Base-by-base conservation (phyloP, 73 alveolate species). In the Paramecium biaurelia region DNA sequence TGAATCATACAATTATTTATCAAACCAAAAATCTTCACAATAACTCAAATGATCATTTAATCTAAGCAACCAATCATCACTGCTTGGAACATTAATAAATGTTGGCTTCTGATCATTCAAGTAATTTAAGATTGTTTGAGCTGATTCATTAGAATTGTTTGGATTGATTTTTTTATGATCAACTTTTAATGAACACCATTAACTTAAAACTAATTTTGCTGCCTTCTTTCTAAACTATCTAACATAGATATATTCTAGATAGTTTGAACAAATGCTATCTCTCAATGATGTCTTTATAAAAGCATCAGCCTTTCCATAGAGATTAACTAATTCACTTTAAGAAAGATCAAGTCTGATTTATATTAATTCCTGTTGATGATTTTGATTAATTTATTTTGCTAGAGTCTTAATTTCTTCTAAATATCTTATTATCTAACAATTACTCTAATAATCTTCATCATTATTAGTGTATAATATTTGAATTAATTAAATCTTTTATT, bases 1-100 rank as follows among this genome's bases (percentile, higher is more conserved):
- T 24, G 90, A 43, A 79, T 79, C n/a, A 45, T 79, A 79, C 7
- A 79, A 63, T 79, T 79, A 79, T 79, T 79, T 79, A 24, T 79
- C 90, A 15, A 72, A 15, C 90, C 74, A 47, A 4, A 20, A 79
- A 43, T 79, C 56, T 47, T 79, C 90, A 79, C 90, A 43, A 23
- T 79, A 32, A 43, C 32, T 20, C 10, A 79, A 26, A 18, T 43
- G 74, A 42, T 79, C 90, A 41, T 43, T 79, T 15, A 79, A 47
- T 4, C 76, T 47, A 18, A 1, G 28, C 26, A 79, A 47, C 90
- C 90, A 79, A 43, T 47, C 90, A 24, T 41, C 7, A 30, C 63
- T 26, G 15, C 24, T 47, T 30, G 90, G 90, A 24, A 79, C 90
- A 23, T 10, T 24, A 21, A 47, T 45, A 21, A 43, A 42, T 20